Evolutionary conservation across 345 rosid species (phyloP).

Genomic region (Lepidium africanum): DNA sequence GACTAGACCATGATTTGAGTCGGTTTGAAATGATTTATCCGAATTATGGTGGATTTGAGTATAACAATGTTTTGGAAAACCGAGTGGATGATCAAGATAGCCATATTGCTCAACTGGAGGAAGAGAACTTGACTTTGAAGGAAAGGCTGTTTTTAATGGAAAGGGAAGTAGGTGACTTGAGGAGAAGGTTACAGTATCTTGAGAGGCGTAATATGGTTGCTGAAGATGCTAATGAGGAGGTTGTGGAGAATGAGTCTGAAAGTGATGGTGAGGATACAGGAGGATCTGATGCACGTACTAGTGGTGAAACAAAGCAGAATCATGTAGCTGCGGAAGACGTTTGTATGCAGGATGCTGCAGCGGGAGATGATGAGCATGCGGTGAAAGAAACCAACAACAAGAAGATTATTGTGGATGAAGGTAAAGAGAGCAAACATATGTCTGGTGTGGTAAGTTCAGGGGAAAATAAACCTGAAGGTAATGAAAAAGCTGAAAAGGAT

Average conservation of each 20-base stretch:
- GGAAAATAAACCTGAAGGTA: neutral
- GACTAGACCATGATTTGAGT: slow-evolving; percentile 93
- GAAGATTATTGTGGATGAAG: slow-evolving; percentile 7
- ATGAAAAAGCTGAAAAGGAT: neutral
- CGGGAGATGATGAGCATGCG: slow-evolving; percentile 3
- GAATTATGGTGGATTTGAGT: slow-evolving; percentile 44
- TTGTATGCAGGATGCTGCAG: slow-evolving; percentile 33
- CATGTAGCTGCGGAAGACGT: slow-evolving; percentile 24
- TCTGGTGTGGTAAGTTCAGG: neutral
- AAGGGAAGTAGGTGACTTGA: slow-evolving; percentile 77
- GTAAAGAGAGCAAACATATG: neutral
- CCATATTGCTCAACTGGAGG: slow-evolving; percentile 86
- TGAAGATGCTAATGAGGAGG: slow-evolving; percentile 59
- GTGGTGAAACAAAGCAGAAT: slow-evolving; percentile 27
- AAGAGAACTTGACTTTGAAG: slow-evolving; percentile 84
- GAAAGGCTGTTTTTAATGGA: slow-evolving; percentile 93
- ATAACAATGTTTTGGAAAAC: slow-evolving; percentile 75
- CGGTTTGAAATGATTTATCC: slow-evolving; percentile 98
- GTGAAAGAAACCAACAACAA: slow-evolving; percentile 1
- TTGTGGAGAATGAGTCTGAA: slow-evolving; percentile 57
- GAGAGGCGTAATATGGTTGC: slow-evolving; percentile 55
- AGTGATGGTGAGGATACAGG: slow-evolving; percentile 59
- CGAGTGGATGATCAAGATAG: slow-evolving; percentile 94
- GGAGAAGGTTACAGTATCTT: slow-evolving; percentile 75
- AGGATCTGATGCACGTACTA: slow-evolving; percentile 45